Base-by-base conservation (phyloP, 2,329 filamentous ascomycete genomes). In the Chaetomium olivaceum region DNA sequence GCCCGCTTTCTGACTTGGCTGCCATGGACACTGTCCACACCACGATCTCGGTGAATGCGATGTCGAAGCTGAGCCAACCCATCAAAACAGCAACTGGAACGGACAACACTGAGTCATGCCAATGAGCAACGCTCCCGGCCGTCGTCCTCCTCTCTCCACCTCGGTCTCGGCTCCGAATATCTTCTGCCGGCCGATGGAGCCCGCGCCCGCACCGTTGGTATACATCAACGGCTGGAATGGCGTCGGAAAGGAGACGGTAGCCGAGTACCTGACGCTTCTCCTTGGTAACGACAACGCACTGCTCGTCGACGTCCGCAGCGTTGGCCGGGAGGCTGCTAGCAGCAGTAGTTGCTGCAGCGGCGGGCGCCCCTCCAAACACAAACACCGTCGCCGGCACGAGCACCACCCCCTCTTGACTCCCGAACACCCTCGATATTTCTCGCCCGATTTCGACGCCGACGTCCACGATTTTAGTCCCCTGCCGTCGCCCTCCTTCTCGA, bases 171-270 rank as follows among this genome's bases (percentile, higher is more conserved):
- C 63, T 16, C 63, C 65, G 4, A 46, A 65, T 50, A 31, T 69
- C 54, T 68, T 71, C 25, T 50, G 62, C 33, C 66, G 69, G 4
- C 67, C 70, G 16, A 69, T 70, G 58, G 59, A 67, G 11, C 71
- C 71, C 2, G 31, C 58, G 23, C 69, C 70, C 0, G 64, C 71
- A 21, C 74, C 76, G 5, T 59, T 76, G 4, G 68, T 77, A 36
- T 75, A 73, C 65, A 74, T 77, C 71, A 77, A 77, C 65, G 76
- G 76, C 63, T 74, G 73, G 73, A 73, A 73, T 3, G 74, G 73
- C 58, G 71, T 75, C 36, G 76, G 75, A 59, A 77, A 76, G 68
- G 69, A 73, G 31, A 72, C 75, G 6, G 71, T 77, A 1, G 75
- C 74, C 43, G 74, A 76, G 68, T 74, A 71, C 29, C 70, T 77